Evolutionary conservation across 257 asterid genomes (phyloP).

Genomic region (Osmanthus fragrans): DNA sequence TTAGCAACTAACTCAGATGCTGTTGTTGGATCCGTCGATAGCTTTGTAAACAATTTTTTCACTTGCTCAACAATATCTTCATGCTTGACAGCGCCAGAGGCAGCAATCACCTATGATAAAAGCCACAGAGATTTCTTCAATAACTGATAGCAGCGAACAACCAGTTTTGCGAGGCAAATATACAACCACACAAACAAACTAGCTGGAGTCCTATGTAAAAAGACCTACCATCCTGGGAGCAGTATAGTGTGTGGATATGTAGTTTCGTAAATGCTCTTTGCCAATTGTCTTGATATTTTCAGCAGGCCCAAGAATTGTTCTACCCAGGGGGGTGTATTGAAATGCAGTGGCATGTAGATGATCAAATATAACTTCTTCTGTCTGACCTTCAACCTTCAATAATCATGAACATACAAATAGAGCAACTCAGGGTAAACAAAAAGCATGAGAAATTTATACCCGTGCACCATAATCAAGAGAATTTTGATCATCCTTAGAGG

Average conservation of each 20-base stretch:
- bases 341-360: conserved; percentile 91
- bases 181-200: not conserved
- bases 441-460: conserved; percentile 14
- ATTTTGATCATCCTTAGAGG: not conserved
- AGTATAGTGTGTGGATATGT: conserved; percentile 73
- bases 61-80: conserved; percentile 81
- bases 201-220: not conserved
- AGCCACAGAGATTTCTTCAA: conserved; percentile 9
- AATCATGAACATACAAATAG: conserved; percentile 6
- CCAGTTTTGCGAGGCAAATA: not conserved
- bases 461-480: not conserved
- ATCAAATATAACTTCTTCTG: conserved; percentile 86
- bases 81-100: conserved; percentile 84
- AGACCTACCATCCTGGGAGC: conserved; percentile 71
- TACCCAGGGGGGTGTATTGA: conserved; percentile 80
- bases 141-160: conserved; percentile 2
- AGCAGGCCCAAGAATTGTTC: conserved; percentile 92
- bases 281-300: conserved; percentile 61
- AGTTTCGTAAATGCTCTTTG: conserved; percentile 50
- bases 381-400: conserved; percentile 74
- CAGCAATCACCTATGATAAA: conserved; percentile 62
- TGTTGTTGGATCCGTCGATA: conserved; percentile 58
- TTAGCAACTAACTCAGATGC: conserved; percentile 64
- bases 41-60: conserved; percentile 59
- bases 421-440: not conserved